These are phyloP conservation scores for Trametopsis cervina DNA, from an alignment of 768 basidiomycete species.

Conservation along the genomic window DNA sequence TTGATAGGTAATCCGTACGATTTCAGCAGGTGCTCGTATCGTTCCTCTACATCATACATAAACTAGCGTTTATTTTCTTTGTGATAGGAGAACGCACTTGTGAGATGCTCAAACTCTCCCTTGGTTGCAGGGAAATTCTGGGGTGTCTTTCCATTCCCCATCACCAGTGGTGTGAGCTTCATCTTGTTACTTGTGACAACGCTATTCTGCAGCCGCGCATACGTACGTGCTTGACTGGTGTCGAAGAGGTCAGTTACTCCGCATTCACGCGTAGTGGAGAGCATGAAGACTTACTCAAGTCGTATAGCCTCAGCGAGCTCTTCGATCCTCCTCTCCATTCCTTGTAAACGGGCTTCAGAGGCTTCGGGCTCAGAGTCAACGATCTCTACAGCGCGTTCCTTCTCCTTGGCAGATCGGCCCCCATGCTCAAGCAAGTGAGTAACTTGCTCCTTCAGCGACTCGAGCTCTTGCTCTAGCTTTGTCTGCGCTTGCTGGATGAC, in stretches of 20 bases:
- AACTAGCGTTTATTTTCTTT: neutral
- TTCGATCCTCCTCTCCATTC: slow-evolving; percentile 30
- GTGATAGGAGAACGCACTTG: slow-evolving; percentile 25
- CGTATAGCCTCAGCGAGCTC: slow-evolving; percentile 25
- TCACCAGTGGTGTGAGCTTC: slow-evolving; percentile 24
- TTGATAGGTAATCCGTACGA: slow-evolving; percentile 27
- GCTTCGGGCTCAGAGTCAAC: slow-evolving; percentile 9
- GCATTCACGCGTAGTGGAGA: neutral
- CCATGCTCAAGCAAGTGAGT: slow-evolving; percentile 4
- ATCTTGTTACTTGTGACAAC: slow-evolving; percentile 27
- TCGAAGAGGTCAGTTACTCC: neutral
- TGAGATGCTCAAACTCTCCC: slow-evolving; percentile 41
- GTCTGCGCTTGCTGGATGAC: slow-evolving; percentile 29
- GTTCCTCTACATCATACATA: slow-evolving; percentile 27
- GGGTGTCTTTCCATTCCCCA: slow-evolving; percentile 29
- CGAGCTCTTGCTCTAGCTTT: slow-evolving; percentile 26
- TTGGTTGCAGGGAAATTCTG: slow-evolving; percentile 30
- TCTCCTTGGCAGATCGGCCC: slow-evolving; percentile 1
- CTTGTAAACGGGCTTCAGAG: slow-evolving; percentile 21
- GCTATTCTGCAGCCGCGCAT: slow-evolving; percentile 30
- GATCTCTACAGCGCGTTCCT: slow-evolving; percentile 4
- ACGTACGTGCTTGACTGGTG: slow-evolving; percentile 31
- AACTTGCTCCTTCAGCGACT: slow-evolving; percentile 23
- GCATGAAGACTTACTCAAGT: slow-evolving; percentile 27
- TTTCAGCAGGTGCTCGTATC: slow-evolving; percentile 32